A percentile compares a stretch with the other conserved stretches of the same genome.
phyloP scores from a whole-genome alignment of 768 basidiomycete species.

The Brasilioporus rufonigricans region DNA sequence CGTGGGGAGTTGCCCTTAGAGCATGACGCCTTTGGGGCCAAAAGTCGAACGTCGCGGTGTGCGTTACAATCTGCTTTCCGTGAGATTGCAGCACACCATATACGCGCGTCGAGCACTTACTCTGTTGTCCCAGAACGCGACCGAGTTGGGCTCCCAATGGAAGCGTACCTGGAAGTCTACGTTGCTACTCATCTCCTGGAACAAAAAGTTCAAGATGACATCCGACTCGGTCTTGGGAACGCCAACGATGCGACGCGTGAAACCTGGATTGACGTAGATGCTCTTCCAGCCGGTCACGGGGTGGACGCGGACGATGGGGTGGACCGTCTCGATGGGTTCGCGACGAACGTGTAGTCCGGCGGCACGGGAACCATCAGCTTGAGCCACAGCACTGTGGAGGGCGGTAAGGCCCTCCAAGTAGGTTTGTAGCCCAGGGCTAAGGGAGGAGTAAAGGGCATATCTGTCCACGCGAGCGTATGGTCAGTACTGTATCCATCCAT shows the following conservation, averaged over 20 bases:
- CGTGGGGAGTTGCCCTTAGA: slow-evolving; percentile 78
- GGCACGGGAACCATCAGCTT: slow-evolving; percentile 71
- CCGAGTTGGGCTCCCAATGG: slow-evolving; percentile 71
- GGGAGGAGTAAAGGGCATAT: slow-evolving; percentile 79
- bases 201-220: slow-evolving; percentile 64
- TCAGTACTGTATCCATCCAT: slow-evolving; percentile 7
- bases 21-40: slow-evolving; percentile 78
- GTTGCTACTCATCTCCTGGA: slow-evolving; percentile 66
- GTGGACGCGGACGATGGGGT: slow-evolving; percentile 82
- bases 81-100: neutral
- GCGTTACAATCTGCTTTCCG: slow-evolving; percentile 56
- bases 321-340: slow-evolving; percentile 63
- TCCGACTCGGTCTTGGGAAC: slow-evolving; percentile 85
- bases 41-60: slow-evolving; percentile 82
- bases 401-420: slow-evolving; percentile 75
- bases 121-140: slow-evolving; percentile 89
- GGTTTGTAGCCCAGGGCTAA: slow-evolving; percentile 70
- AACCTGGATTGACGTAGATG: slow-evolving; percentile 80
- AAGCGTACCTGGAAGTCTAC: slow-evolving; percentile 75
- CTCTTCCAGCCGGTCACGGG: slow-evolving; percentile 85
- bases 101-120: slow-evolving; percentile 34
- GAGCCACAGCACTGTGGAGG: slow-evolving; percentile 74
- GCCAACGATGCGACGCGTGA: slow-evolving; percentile 75
- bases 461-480: slow-evolving; percentile 32
- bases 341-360: slow-evolving; percentile 71